Base-by-base conservation (phyloP, 73 alveolate species). In the Urostyla sp. region DNA sequence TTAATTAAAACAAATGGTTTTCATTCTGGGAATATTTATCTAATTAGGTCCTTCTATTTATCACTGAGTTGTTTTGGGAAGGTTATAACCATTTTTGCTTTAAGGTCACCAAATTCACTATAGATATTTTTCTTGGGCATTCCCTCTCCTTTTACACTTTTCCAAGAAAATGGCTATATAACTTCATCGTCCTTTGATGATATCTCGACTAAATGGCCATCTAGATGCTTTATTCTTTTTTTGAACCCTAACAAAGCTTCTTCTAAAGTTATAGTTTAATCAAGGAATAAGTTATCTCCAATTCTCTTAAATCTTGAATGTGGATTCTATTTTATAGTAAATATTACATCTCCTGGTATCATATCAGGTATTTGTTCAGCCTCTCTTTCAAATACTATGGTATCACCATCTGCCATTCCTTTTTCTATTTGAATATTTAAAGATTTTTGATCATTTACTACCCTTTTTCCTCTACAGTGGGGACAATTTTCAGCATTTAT, bases 231-330 rank as follows among this genome's bases (percentile, higher is more conserved):
- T 8, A 97, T 84, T 67, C 90, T 90, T 89, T 97, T 97, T 57
- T 90, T 85, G 81, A 93, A 95, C 24, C 99, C 99, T 34, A 97
- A 60, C 27, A 97, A 67, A 6, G 99, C 99, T 80, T 97, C 99
- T 69, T 95, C 92, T 43, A 97, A 79, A 63, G 95, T 90, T 11
- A 97, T 48, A 28, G 88, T 59, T n/a, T 94, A 85, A 46, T 86
- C 92, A 53, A 93, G 82, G 35, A 44, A 84, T 44, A 97, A 88
- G 83, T 97, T 88, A 60, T 94, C 92, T 36, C 96, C 96, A 72
- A 81, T 69, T 88, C 99, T 88, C 60, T 73, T 58, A 94, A 95
- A 97, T 53, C 91, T 83, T 10, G 87, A 35, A 85, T 95, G 98
- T 26, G 88, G 55, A 27, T 52, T 55, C 72, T 94, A 88, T 35